A percentile compares a stretch with the other conserved stretches of the same genome.
phyloP scores from a whole-genome alignment of 768 basidiomycete genomes.

The Amanita exitialis region DNA sequence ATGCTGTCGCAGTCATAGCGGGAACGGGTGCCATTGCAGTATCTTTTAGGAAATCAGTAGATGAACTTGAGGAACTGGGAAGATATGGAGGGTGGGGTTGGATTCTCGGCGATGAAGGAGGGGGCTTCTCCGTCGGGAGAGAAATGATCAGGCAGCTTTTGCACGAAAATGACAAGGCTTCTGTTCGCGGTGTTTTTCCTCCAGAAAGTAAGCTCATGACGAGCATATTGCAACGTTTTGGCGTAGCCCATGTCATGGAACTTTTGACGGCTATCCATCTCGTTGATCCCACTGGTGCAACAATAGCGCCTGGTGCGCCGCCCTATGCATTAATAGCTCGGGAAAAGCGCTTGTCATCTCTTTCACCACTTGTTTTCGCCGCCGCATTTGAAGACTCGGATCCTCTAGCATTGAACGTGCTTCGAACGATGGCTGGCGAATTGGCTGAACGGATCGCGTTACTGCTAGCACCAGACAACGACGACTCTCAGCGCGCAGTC shows the following conservation, averaged over 20 bases:
- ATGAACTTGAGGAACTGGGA: constrained; percentile 48
- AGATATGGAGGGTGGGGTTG: constrained; percentile 78
- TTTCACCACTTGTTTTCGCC: constrained; percentile 68
- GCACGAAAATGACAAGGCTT: constrained; percentile 40
- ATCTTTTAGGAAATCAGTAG: constrained; percentile 39
- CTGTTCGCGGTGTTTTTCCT: constrained; percentile 22
- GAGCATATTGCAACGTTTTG: constrained; percentile 45
- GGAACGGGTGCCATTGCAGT: constrained; percentile 79
- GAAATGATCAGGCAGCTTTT: constrained; percentile 66
- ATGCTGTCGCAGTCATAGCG: constrained; percentile 65
- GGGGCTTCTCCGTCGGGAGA: constrained; percentile 72
- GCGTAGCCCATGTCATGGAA: constrained; percentile 47
- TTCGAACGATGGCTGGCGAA: constrained; percentile 37
- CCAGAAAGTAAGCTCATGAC: constrained; percentile 30
- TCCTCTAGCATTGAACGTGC: constrained; percentile 49
- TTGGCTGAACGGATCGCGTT: constrained; percentile 53
- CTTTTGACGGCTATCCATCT: constrained; percentile 55
- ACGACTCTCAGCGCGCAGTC: constrained; percentile 25
- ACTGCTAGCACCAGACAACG: constrained; percentile 32
- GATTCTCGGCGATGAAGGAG: constrained; percentile 79
- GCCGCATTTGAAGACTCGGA: constrained; percentile 66
- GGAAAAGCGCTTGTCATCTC: constrained; percentile 68
- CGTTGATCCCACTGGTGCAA: constrained; percentile 36
- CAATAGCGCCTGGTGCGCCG: constrained; percentile 14
- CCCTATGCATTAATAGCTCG: constrained; percentile 28